phyloP scores from a whole-genome alignment of 2,329 filamentous ascomycete genomes.

The Pyricularia pennisetigena region DNA sequence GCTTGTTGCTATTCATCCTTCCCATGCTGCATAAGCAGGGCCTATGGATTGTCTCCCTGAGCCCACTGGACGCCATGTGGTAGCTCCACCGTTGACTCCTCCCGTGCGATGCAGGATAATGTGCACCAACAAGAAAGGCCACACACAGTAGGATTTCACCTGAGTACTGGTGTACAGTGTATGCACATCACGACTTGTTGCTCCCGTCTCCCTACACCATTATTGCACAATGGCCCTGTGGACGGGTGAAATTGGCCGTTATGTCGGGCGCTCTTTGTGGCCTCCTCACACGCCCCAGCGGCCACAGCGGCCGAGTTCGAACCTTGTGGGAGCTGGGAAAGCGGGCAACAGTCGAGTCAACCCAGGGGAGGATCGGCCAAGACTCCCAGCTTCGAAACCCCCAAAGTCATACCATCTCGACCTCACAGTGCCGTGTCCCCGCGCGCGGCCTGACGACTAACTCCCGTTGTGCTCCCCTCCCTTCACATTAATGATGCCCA shows the following conservation, averaged over 20 bases:
- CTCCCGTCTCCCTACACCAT: neutral
- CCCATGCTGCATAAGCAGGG: neutral
- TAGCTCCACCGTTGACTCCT: neutral
- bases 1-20: neutral
- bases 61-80: neutral
- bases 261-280: neutral
- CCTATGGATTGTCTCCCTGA: neutral
- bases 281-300: neutral
- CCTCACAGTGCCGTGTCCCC: neutral
- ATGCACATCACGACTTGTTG: neutral
- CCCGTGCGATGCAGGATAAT: neutral
- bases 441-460: neutral
- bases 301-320: neutral
- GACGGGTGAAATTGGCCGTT: neutral
- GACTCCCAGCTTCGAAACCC: neutral
- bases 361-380: neutral
- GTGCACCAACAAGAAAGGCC: neutral
- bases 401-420: neutral
- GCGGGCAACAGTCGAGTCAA: neutral
- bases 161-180: neutral
- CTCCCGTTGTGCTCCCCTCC: neutral
- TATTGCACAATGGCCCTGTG: neutral
- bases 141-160: neutral
- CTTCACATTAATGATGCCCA: neutral
- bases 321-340: neutral